Evolutionary conservation across 768 basidiomycete genomes (phyloP).

Genomic region (Filobasidium wieringae): DNA sequence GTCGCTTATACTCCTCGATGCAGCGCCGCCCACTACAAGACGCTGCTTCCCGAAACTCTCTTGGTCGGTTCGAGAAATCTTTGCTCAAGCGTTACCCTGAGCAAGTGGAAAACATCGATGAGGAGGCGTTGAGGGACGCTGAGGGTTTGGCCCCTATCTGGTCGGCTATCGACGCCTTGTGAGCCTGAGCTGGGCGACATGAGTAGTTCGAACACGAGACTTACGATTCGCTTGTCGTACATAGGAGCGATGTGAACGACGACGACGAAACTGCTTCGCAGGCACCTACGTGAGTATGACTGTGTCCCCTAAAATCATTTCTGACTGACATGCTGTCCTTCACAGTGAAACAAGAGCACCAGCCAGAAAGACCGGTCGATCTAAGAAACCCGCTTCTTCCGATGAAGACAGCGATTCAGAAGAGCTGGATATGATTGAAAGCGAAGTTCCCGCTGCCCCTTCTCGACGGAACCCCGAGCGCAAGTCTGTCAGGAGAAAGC

Average conservation of each 20-base stretch:
- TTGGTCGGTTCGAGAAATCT: constrained; percentile 55
- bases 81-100: constrained; percentile 62
- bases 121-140: constrained; percentile 17
- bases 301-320: not conserved
- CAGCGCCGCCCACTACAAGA: constrained; percentile 55
- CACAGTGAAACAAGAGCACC: not conserved
- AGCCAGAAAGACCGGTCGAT: not conserved
- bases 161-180: constrained; percentile 26
- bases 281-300: not conserved
- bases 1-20: not conserved
- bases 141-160: constrained; percentile 20
- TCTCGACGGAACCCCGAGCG: not conserved
- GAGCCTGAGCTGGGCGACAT: constrained; percentile 1
- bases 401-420: not conserved
- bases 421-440: no score
- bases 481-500: not conserved
- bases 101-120: constrained; percentile 56
- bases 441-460: not conserved
- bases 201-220: not conserved
- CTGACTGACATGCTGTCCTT: not conserved
- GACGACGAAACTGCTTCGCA: not conserved
- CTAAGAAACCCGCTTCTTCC: not conserved
- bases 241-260: not conserved
- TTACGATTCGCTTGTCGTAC: not conserved
- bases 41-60: constrained; percentile 53